Conservation (phyloP, 805 yeast genomes). For the Kodamaea lidongshanica region DNA sequence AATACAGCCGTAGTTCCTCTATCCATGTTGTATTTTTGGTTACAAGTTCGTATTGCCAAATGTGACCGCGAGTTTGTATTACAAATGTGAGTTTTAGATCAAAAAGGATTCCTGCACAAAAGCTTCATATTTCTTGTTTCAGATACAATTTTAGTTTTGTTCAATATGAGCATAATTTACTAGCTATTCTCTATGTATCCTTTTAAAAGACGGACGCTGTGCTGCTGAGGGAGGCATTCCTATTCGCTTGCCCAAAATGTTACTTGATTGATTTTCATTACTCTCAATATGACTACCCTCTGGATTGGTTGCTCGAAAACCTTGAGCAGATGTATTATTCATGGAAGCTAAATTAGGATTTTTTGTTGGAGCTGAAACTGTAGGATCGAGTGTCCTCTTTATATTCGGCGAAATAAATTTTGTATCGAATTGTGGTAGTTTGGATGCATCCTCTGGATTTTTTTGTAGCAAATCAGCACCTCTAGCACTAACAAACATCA, state of each 20-base stretch:
- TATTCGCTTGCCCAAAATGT: constrained; percentile 22
- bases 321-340: background rate
- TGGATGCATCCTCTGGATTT: constrained; percentile 34
- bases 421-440: constrained; percentile 50
- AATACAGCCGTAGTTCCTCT: constrained; percentile 13
- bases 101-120: too few relatives aligned
- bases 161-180: background rate
- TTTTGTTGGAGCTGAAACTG: constrained; percentile 41
- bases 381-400: constrained; percentile 55
- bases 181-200: constrained; percentile 17
- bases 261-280: constrained; percentile 3
- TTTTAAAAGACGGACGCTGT: constrained; percentile 18
- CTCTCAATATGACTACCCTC: too few relatives aligned
- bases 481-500: constrained; percentile 56
- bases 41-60: too few relatives aligned
- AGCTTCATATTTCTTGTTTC: too few relatives aligned
- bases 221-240: constrained; percentile 31
- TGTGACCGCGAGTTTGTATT: too few relatives aligned
- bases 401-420: constrained; percentile 47
- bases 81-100: too few relatives aligned
- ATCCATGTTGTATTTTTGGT: constrained; percentile 1
- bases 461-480: constrained; percentile 53
- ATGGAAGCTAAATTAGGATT: constrained; percentile 8
- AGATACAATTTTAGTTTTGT: too few relatives aligned
- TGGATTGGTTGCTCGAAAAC: background rate